Evolutionary conservation across 1,139 yeast species (phyloP), one percentile per base, ranked within the genome.

Genomic region (Saccharomyces hybrid): DNA sequence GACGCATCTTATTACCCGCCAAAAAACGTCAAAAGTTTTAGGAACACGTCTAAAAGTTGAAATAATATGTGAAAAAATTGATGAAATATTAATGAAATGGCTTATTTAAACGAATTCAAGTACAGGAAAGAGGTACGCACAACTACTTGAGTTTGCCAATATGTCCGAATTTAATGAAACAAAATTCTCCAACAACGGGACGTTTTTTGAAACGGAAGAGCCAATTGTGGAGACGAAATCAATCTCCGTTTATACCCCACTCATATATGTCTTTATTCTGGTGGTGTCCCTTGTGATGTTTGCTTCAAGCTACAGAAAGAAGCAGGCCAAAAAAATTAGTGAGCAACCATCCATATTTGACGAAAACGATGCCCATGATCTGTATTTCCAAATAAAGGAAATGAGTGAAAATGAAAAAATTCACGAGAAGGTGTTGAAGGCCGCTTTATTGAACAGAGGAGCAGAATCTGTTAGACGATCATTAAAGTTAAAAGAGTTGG

Each of bases 381-480:
- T 88, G 59, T 90, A 85, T 69, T 73, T 75, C 53, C 78, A 83
- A 52, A 73, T 91, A 56, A 80, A 81, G 63, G 72, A 71, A 16
- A 76, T 76, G 60, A 31, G 28, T 73, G 73, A 53, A 77, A 78
- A 42, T 79, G 68, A 67, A 16, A 82, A 81, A 61, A 88, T 91
- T 3, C 91, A 90, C 60, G 93, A 84, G 32, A 88, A 86, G 65
- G 85, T 90, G 41, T 65, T 90, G 65, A 88, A 88, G 66, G 95
- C 96, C 2, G 96, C 97, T 0, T 75, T 93, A 56, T 75, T 90
- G 69, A 86, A 89, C 69, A 65, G 99, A 29, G 85, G 95, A 49
- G 96, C 95, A 11, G 98, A 88, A 66, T 96, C 98, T 6, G 83
- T 93, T 62, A 85, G 89, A 70, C 81, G 97, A 68, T 82, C 87